A percentile compares a stretch with the other conserved stretches of the same genome.
phyloP scores from a whole-genome alignment of 176 grass and related monocot species.

The Sorghum bicolor region DNA sequence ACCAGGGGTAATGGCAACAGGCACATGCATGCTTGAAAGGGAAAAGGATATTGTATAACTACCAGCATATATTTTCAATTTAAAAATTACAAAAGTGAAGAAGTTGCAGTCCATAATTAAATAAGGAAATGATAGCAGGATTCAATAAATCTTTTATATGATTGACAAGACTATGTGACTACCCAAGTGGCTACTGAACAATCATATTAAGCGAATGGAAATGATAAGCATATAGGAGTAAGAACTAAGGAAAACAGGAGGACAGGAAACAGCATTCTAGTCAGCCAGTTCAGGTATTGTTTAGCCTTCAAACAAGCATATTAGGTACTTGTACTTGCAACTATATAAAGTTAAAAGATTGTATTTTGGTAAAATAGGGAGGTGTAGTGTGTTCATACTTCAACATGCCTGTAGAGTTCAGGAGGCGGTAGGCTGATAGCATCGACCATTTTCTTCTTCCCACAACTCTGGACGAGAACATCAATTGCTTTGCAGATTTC shows the following conservation, averaged over 20 bases:
- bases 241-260: background rate
- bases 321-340: constrained; percentile 17
- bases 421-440: constrained; percentile 76
- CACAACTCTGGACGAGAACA: constrained; percentile 72
- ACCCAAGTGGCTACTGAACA: background rate
- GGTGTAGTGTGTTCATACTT: constrained; percentile 58
- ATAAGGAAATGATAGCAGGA: background rate
- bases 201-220: constrained; percentile 4
- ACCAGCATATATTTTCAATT: background rate
- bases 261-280: constrained; percentile 18
- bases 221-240: background rate
- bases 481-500: constrained; percentile 84
- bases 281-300: background rate
- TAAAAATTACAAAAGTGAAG: background rate
- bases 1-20: background rate
- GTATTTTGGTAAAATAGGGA: constrained; percentile 29
- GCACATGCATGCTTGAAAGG: background rate
- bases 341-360: constrained; percentile 11
- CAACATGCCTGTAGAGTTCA: constrained; percentile 97
- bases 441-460: constrained; percentile 92
- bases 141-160: background rate
- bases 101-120: background rate
- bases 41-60: background rate
- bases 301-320: constrained; percentile 14
- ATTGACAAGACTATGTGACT: background rate